Base-by-base conservation (phyloP, 2,329 filamentous ascomycete genomes). In the Fusarium scirpi region DNA sequence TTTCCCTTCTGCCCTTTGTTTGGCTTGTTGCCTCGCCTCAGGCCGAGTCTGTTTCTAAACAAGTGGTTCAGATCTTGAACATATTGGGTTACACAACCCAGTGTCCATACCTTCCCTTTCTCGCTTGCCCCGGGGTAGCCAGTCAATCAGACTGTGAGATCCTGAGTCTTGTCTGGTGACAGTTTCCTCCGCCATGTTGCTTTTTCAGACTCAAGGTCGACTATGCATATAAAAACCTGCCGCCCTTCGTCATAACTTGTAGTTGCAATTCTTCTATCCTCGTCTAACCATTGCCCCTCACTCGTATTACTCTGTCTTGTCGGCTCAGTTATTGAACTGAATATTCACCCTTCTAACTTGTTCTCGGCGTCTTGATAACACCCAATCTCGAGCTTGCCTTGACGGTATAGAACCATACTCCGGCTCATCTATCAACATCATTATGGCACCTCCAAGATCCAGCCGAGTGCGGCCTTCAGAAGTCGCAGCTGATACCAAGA, bases 401-500 rank as follows among this genome's bases (percentile, higher is more conserved):
- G 29, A 40, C 48, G 25, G 24, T 27, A 64, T 40, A 57, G 29
- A 32, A 43, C 43, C 22, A 30, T 65, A 38, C 54, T 48, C 48
- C 54, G 58, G 43, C 15, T 54, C 46, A 58, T 47, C 20, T 38
- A 34, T 43, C 44, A 59, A 29, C 43, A 55, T 65, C 52, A 46
- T 46, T 30, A 81, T 81, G 80, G 76, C 76, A 43, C 76, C 79
- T 24, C 72, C 77, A 45, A 80, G 72, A 67, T 74, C 78, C 30
- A 75, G 75, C 62, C 75, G 76, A 32, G 76, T 80, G 52, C 76
- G 77, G 74, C 80, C 80, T 32, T 80, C 90, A 43, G 91, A 93
- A 70, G 88, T 94, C 57, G 91, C 91, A 58, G 87, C 89, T 27
- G 91, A 93, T 77, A 91, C 90, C n/a, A 92, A 92, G 79, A 86